These are phyloP conservation scores for Colletotrichum viniferum DNA, from an alignment of 2,329 filamentous ascomycete genomes.

Conservation along the genomic window DNA sequence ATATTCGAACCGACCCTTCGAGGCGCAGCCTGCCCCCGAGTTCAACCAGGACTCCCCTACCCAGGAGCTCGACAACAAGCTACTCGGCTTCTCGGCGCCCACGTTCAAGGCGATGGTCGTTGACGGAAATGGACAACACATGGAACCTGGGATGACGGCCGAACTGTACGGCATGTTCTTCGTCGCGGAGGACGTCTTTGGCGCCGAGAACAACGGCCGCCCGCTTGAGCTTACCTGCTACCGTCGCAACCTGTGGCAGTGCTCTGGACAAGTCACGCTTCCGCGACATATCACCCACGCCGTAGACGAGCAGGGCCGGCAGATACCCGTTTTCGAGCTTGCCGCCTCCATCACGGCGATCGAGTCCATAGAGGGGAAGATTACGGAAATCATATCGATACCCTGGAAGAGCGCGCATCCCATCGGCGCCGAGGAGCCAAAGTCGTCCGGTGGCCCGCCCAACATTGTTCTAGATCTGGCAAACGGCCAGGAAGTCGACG, in stretches of 20 bases:
- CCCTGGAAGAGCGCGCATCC: constrained; percentile 86
- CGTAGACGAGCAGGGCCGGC: constrained; percentile 75
- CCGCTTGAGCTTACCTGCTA: constrained; percentile 92
- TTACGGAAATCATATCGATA: constrained; percentile 93
- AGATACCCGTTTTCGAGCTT: constrained; percentile 77
- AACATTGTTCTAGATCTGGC: constrained; percentile 59
- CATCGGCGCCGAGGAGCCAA: constrained; percentile 51
- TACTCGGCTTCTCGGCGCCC: constrained; percentile 75
- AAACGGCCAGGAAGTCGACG: constrained; percentile 73
- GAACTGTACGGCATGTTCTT: constrained; percentile 91
- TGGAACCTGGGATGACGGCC: constrained; percentile 67
- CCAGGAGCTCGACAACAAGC: constrained; percentile 68
- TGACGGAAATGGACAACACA: constrained; percentile 67
- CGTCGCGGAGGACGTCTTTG: constrained; percentile 80
- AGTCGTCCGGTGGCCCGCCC: constrained; percentile 54
- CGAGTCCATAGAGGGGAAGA: constrained; percentile 90
- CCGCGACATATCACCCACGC: constrained; percentile 75
- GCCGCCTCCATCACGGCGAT: constrained; percentile 83
- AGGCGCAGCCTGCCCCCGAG: constrained; percentile 46
- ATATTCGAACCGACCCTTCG: constrained; percentile 56
- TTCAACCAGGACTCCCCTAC: constrained; percentile 53
- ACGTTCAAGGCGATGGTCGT: constrained; percentile 65
- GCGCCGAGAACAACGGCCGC: constrained; percentile 58
- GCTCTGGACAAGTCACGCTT: constrained; percentile 83
- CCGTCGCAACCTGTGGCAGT: constrained; percentile 92